Conservation (phyloP, 202 grass and related monocot species). For the Bolboschoenoplectus hybrid region DNA sequence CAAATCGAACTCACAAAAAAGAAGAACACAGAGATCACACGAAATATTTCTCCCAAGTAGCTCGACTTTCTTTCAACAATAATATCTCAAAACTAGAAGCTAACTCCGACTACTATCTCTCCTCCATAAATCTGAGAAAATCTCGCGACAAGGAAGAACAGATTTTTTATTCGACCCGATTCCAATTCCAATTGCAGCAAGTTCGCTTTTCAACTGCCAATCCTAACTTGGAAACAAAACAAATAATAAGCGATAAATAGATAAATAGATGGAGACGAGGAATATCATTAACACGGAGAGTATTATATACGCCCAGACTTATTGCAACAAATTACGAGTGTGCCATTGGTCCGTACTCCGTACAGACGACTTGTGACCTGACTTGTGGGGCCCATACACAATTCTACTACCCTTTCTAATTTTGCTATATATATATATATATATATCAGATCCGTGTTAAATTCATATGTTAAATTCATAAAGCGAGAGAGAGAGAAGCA, state of each 20-base stretch:
- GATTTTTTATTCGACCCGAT: not conserved
- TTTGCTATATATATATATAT: too few relatives aligned
- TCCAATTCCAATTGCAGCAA: not conserved
- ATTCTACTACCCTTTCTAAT: too few relatives aligned
- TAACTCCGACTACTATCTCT: not conserved
- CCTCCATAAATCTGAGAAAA: too few relatives aligned
- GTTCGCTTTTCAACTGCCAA: not conserved
- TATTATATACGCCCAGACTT: not conserved
- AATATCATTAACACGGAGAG: not conserved
- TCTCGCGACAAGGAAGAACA: not conserved
- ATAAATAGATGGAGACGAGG: not conserved
- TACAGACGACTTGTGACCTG: too few relatives aligned
- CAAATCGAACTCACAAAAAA: slow-evolving; percentile 24
- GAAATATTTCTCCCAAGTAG: not conserved
- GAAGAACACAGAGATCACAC: not conserved
- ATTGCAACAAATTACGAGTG: not conserved
- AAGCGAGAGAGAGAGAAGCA: too few relatives aligned
- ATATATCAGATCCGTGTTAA: too few relatives aligned
- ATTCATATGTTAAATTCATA: too few relatives aligned
- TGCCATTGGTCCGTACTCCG: not conserved
- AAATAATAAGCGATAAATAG: slow-evolving; percentile 15
- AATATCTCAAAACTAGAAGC: not conserved
- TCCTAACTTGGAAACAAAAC: slow-evolving; percentile 20
- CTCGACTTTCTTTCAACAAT: not conserved
- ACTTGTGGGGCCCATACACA: too few relatives aligned